These are phyloP conservation scores for Verticillium nubilum DNA, from an alignment of 2,329 filamentous ascomycete species.

Conservation along the genomic window DNA sequence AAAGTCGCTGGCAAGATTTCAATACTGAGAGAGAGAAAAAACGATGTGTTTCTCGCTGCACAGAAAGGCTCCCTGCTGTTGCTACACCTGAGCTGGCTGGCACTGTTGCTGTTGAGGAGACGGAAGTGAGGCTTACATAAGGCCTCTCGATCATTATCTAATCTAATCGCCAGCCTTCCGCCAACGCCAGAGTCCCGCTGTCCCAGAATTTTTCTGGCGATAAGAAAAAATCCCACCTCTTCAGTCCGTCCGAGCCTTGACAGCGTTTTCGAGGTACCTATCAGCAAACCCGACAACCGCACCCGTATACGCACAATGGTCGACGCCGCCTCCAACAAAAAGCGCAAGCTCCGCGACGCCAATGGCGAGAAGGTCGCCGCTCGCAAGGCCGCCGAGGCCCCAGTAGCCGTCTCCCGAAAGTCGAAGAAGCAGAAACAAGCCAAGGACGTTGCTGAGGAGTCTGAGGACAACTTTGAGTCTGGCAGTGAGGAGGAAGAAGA, in stretches of 20 bases:
- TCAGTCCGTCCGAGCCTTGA: background rate
- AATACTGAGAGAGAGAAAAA: no score
- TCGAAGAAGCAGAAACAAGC: slow-evolving; percentile 36
- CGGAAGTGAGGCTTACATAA: background rate
- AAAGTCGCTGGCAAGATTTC: no score
- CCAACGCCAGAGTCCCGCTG: background rate
- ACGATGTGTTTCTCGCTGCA: no score
- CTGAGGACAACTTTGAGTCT: slow-evolving; percentile 17
- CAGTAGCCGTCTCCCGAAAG: slow-evolving; percentile 25
- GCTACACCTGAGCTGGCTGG: no score
- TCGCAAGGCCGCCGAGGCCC: slow-evolving; percentile 27
- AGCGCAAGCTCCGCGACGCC: slow-evolving; percentile 32
- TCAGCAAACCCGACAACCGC: background rate
- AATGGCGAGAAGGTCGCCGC: slow-evolving; percentile 23
- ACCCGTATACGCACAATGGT: background rate
- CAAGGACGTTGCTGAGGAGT: slow-evolving; percentile 19
- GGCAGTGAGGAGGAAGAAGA: slow-evolving; percentile 21
- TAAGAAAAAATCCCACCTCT: slow-evolving; percentile 11
- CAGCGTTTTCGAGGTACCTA: background rate
- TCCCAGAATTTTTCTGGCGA: slow-evolving; percentile 7
- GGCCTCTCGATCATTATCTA: background rate
- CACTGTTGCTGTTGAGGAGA: background rate
- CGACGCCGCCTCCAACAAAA: slow-evolving; percentile 27
- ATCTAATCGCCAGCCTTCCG: background rate
- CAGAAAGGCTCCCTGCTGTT: no score